Evolutionary conservation across 306 rosid genomes (phyloP).

Genomic region (Astragalus glycyphyllos): DNA sequence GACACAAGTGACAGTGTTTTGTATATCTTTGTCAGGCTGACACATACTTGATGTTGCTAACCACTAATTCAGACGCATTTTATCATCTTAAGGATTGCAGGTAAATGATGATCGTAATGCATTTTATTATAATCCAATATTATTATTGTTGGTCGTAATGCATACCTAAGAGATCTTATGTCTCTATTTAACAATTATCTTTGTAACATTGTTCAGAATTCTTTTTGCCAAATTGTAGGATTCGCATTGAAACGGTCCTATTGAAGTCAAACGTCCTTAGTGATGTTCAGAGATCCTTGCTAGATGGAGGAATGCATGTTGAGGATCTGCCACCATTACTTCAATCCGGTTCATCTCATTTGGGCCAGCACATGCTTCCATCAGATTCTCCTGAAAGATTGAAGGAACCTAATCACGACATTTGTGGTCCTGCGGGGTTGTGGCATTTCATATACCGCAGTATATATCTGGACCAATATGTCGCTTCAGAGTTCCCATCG

Average conservation of each 20-base stretch:
- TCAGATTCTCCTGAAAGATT: conserved; percentile 83
- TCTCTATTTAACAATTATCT: conserved; percentile 14
- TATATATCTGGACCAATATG: conserved; percentile 90
- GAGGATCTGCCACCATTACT: conserved; percentile 82
- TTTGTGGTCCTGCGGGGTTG: conserved; percentile 91
- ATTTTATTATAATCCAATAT: conserved; percentile 22
- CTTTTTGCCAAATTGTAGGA: conserved; percentile 63
- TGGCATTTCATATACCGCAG: conserved; percentile 98
- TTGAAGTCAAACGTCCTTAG: conserved; percentile 89
- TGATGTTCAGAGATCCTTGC: conserved; percentile 96
- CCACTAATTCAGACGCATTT: conserved; percentile 93
- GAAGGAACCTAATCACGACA: conserved; percentile 59
- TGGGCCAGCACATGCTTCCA: conserved; percentile 67
- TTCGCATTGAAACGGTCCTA: conserved; percentile 83
- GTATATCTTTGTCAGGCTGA: conserved; percentile 67
- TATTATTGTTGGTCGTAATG: conserved; percentile 32
- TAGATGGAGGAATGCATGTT: conserved; percentile 96
- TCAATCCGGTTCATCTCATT: conserved; percentile 65
- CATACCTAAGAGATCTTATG: conserved; percentile 31
- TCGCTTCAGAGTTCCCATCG: conserved; percentile 84
- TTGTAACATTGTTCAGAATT: conserved; percentile 43
- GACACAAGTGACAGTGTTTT: conserved; percentile 29
- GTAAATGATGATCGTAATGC: conserved; percentile 61
- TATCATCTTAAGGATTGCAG: conserved; percentile 98
- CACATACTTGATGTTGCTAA: conserved; percentile 89